Conservation (phyloP, 2,329 filamentous ascomycete genomes). For the Aspergillus fijiensis region DNA sequence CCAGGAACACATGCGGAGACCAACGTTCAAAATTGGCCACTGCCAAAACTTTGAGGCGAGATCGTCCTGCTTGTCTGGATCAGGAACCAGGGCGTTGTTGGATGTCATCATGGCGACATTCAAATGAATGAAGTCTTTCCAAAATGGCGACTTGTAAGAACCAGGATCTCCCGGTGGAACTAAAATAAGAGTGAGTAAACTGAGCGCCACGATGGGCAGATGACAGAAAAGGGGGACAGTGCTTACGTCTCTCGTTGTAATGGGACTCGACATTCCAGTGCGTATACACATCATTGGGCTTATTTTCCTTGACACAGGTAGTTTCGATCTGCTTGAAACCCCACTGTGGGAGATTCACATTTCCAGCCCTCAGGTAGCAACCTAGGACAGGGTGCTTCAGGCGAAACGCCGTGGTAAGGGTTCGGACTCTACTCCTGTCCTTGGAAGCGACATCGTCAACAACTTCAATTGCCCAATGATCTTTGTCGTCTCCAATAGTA, state of each 20-base stretch:
- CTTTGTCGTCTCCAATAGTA: slow-evolving; percentile 93
- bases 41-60: slow-evolving; percentile 97
- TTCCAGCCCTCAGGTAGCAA: slow-evolving; percentile 93
- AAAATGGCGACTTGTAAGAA: slow-evolving; percentile 93
- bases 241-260: slow-evolving; percentile 86
- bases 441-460: slow-evolving; percentile 83
- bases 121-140: slow-evolving; percentile 95
- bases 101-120: slow-evolving; percentile 99
- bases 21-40: slow-evolving; percentile 93
- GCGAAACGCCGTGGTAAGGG: slow-evolving; percentile 89
- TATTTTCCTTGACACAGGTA: slow-evolving; percentile 90
- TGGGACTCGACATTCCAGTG: slow-evolving; percentile 99
- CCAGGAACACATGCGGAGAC: slow-evolving; percentile 98
- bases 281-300: slow-evolving; percentile 87
- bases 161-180: slow-evolving; percentile 86
- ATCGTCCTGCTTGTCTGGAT: slow-evolving; percentile 98
- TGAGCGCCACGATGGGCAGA: background rate
- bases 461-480: slow-evolving; percentile 94
- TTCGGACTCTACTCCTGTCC: slow-evolving; percentile 81
- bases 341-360: slow-evolving; percentile 96
- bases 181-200: slow-evolving; percentile 37
- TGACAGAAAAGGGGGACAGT: background rate
- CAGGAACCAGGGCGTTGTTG: slow-evolving; percentile 95
- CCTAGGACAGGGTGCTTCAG: slow-evolving; percentile 77
- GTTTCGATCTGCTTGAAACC: slow-evolving; percentile 99